Evolutionary conservation across 331 rosid genomes (phyloP), one percentile per base, ranked within the genome.

Genomic region (Quercus tomentella): DNA sequence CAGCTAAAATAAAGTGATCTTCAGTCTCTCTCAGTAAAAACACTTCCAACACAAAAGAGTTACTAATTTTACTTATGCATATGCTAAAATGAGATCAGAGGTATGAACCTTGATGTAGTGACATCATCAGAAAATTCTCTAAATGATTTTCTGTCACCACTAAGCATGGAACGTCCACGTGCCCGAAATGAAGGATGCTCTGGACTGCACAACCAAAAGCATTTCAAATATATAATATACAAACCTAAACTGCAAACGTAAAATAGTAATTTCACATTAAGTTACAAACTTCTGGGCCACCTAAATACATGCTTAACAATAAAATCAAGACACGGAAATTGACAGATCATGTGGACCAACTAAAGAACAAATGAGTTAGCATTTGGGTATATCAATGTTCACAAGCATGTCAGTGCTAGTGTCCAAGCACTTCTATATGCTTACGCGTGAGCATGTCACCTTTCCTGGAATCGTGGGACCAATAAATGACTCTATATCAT

Each of bases 111-210:
- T 88, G 98, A 89, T 70, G 93, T 81, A 74, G 99, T 86, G 77
- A 88, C 89, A 65, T 89, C 99, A 87, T 93, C 98, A 68, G 92
- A 77, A 89, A 85, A 96, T 75, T 86, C 98, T 91, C 90, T 84
- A 82, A 93, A 89, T 75, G 90, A 63, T 81, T 91, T 86, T 91
- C 91, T 86, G 82, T 90, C 97, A 83, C 99, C 98, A 80, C 99
- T 84, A 81, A 96, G 99, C 91, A 96, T 86, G 80, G 99, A 96
- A 83, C 91, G 92, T 35, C 89, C 94, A 78, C 97, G 97, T 77
- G 91, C 92, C 81, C 91, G 93, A 70, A 90, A 79, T 70, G 97
- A 96, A 76, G 99, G 98, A 82, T 96, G 97, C 83, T 96, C 99
- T 76, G 98, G 98, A 92, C 99, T 96, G 98, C 82, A 89, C 88